Conservation (phyloP, 106 monocot species). For the Dendrobium catenatum region DNA sequence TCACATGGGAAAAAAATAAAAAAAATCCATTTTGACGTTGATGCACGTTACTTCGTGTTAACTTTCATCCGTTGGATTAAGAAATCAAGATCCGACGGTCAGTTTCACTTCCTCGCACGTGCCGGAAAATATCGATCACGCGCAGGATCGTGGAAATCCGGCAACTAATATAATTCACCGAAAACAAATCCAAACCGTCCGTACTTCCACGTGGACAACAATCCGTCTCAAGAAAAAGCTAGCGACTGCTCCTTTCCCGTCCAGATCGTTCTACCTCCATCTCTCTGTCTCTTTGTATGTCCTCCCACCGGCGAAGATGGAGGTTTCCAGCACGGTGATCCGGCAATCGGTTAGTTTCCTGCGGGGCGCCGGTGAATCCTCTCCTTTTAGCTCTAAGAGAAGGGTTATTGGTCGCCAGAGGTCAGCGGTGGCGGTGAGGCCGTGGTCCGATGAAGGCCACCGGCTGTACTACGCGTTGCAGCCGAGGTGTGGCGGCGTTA, state of each 20-base stretch:
- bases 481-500: slow-evolving; percentile 4
- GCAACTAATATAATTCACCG: too few relatives aligned
- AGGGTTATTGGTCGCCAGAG: neutral
- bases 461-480: slow-evolving; percentile 11
- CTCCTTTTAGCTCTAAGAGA: neutral
- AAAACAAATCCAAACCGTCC: too few relatives aligned
- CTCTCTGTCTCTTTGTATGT: neutral
- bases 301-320: neutral
- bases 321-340: neutral
- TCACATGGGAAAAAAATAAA: too few relatives aligned
- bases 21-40: too few relatives aligned
- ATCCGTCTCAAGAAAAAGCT: too few relatives aligned
- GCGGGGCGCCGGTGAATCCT: neutral
- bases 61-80: too few relatives aligned
- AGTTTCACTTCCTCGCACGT: too few relatives aligned
- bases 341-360: neutral
- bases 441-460: slow-evolving; percentile 17
- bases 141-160: too few relatives aligned
- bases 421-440: neutral
- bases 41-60: too few relatives aligned
- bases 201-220: too few relatives aligned
- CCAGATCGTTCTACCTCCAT: neutral
- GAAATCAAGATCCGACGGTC: too few relatives aligned
- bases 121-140: too few relatives aligned
- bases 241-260: neutral